phyloP scores from a whole-genome alignment of 176 grass and related monocot species.

The Typha latifolia region DNA sequence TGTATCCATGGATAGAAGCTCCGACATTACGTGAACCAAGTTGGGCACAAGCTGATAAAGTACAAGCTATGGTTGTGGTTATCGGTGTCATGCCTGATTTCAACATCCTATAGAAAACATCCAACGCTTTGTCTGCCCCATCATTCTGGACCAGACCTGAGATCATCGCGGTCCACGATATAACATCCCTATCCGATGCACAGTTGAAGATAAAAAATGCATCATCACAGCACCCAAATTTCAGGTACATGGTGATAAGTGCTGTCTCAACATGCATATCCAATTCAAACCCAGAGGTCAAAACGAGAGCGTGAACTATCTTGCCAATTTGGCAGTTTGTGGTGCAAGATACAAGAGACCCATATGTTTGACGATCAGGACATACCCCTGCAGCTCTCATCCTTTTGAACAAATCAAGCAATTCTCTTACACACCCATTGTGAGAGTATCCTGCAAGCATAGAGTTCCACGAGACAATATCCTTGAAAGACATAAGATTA shows the following conservation, averaged over 20 bases:
- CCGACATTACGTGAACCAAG: slow-evolving; percentile 7
- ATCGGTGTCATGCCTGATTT: neutral
- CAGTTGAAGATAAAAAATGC: slow-evolving; percentile 6
- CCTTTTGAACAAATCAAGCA: neutral
- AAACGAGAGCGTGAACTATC: neutral
- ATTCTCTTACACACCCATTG: neutral
- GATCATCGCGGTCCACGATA: slow-evolving; percentile 11
- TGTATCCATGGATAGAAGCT: slow-evolving; percentile 20
- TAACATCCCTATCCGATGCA: slow-evolving; percentile 8
- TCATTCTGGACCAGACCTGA: slow-evolving; percentile 10
- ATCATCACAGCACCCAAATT: slow-evolving; percentile 1
- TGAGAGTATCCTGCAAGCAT: slow-evolving; percentile 8
- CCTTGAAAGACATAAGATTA: slow-evolving; percentile 13
- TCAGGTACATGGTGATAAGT: slow-evolving; percentile 15
- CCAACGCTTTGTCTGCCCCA: slow-evolving; percentile 6
- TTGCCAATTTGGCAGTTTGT: neutral
- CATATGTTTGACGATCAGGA: slow-evolving; percentile 11
- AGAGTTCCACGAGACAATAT: slow-evolving; percentile 21
- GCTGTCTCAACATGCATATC: slow-evolving; percentile 4
- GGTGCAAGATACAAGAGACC: slow-evolving; percentile 9
- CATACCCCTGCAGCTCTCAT: slow-evolving; percentile 16
- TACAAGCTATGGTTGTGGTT: slow-evolving; percentile 10
- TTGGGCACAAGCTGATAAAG: slow-evolving; percentile 23
- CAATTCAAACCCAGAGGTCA: neutral
- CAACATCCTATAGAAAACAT: slow-evolving; percentile 18